These are phyloP conservation scores for Eucalyptus regnans DNA, from an alignment of 345 rosid species.

Conservation along the genomic window DNA sequence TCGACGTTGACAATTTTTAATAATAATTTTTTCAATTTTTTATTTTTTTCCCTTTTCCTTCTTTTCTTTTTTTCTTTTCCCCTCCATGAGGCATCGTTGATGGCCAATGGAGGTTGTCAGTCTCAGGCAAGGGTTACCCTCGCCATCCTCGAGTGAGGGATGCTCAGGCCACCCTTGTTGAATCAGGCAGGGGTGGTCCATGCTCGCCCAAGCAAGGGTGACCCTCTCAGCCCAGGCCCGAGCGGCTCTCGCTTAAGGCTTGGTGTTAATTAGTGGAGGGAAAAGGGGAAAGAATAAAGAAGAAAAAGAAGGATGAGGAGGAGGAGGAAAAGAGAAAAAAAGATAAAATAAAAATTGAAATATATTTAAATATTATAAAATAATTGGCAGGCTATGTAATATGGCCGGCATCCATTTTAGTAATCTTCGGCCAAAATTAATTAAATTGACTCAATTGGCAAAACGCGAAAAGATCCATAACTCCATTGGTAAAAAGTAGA, in stretches of 20 bases:
- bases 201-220: too few species aligned
- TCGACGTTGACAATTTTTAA: fast-evolving
- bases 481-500: too few species aligned
- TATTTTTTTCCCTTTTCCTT: too few species aligned
- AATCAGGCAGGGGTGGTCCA: too few species aligned
- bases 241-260: not conserved
- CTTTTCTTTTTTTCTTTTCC: too few species aligned
- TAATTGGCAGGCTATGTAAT: fast-evolving
- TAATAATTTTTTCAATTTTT: too few species aligned
- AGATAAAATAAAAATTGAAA: too few species aligned
- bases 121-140: not conserved
- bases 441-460: fast-evolving
- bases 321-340: not conserved
- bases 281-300: too few species aligned
- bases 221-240: fast-evolving
- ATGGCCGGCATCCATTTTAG: fast-evolving
- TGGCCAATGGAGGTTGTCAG: not conserved
- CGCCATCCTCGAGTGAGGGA: not conserved
- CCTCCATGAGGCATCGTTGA: fast-evolving
- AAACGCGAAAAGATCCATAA: fast-evolving
- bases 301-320: too few species aligned
- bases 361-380: too few species aligned
- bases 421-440: too few species aligned
- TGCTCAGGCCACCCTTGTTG: fast-evolving
- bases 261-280: not conserved